These are phyloP conservation scores for Polyplosphaeria fusca DNA, from an alignment of 495 filamentous ascomycete genomes.

Conservation along the genomic window DNA sequence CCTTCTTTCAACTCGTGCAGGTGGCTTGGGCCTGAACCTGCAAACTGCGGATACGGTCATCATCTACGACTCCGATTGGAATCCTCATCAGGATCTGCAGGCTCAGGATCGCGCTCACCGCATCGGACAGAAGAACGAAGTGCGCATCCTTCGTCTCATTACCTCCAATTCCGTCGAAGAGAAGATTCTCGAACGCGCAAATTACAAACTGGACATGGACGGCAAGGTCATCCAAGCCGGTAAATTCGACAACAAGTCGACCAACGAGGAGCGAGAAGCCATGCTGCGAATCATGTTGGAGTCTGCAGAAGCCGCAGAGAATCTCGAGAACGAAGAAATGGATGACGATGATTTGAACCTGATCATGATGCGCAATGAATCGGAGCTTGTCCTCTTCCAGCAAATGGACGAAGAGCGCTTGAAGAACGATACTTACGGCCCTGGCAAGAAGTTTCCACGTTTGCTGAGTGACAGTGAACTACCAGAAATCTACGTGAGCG, in stretches of 20 bases:
- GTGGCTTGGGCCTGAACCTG: constrained; percentile 93
- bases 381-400: constrained; percentile 43
- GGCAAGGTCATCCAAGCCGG: constrained; percentile 99
- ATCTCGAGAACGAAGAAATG: constrained; percentile 76
- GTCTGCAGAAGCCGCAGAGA: constrained; percentile 80
- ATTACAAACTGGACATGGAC: constrained; percentile 98
- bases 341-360: constrained; percentile 96
- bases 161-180: constrained; percentile 97
- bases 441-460: constrained; percentile 64
- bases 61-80: constrained; percentile 99
- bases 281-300: constrained; percentile 89
- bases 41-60: constrained; percentile 98
- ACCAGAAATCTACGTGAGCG: constrained; percentile 86
- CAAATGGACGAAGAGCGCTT: constrained; percentile 70
- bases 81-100: constrained; percentile 98
- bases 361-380: constrained; percentile 50
- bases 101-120: constrained; percentile 99
- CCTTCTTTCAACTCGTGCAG: constrained; percentile 95
- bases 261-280: constrained; percentile 95
- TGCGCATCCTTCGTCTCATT: constrained; percentile 91
- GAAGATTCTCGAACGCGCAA: constrained; percentile 94
- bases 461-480: constrained; percentile 86
- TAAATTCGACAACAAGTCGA: constrained; percentile 99
- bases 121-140: constrained; percentile 99
- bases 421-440: constrained; percentile 65